phyloP scores from a whole-genome alignment of 2,329 filamentous ascomycete species.

The Leptographium procerum region DNA sequence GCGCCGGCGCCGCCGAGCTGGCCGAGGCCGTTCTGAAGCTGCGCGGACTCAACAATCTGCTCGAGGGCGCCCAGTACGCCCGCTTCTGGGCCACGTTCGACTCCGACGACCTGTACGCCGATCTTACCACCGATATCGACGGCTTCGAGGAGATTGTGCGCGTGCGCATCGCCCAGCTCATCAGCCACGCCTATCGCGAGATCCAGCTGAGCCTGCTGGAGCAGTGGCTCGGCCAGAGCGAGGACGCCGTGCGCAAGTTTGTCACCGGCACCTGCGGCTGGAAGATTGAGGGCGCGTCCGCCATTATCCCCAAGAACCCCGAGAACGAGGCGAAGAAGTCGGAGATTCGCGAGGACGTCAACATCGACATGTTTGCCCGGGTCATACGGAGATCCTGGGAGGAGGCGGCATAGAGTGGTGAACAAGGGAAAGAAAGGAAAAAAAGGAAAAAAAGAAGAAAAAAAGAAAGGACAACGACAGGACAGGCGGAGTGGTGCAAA shows the following conservation, averaged over 20 bases:
- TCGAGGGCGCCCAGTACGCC: slow-evolving; percentile 81
- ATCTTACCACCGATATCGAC: slow-evolving; percentile 84
- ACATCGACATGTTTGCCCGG: slow-evolving; percentile 72
- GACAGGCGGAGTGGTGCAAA: background rate
- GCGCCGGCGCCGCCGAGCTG: slow-evolving; percentile 46
- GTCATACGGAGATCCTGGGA: slow-evolving; percentile 80
- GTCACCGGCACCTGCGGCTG: slow-evolving; percentile 78
- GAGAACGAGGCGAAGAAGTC: slow-evolving; percentile 97
- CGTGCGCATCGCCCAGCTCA: slow-evolving; percentile 75
- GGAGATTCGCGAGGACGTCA: slow-evolving; percentile 90
- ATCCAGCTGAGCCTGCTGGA: slow-evolving; percentile 57
- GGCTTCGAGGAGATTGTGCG: slow-evolving; percentile 94
- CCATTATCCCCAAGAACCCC: slow-evolving; percentile 80
- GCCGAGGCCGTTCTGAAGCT: slow-evolving; percentile 88
- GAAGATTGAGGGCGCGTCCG: slow-evolving; percentile 57
- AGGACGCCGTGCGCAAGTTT: slow-evolving; percentile 63
- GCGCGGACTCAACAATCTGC: slow-evolving; percentile 69
- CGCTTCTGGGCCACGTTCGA: slow-evolving; percentile 90
- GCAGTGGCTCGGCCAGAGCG: slow-evolving; percentile 61
- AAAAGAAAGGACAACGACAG: background rate
- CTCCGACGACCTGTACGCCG: slow-evolving; percentile 89
- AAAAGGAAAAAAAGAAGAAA: background rate
- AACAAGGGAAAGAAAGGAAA: no score
- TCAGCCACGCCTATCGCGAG: slow-evolving; percentile 71
- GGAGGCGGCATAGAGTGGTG: slow-evolving; percentile 56